A percentile compares a stretch with the other conserved stretches of the same genome.
Evolutionary conservation across 129 eudicot genomes (phyloP).

Genomic region (Sambucus nigra): DNA sequence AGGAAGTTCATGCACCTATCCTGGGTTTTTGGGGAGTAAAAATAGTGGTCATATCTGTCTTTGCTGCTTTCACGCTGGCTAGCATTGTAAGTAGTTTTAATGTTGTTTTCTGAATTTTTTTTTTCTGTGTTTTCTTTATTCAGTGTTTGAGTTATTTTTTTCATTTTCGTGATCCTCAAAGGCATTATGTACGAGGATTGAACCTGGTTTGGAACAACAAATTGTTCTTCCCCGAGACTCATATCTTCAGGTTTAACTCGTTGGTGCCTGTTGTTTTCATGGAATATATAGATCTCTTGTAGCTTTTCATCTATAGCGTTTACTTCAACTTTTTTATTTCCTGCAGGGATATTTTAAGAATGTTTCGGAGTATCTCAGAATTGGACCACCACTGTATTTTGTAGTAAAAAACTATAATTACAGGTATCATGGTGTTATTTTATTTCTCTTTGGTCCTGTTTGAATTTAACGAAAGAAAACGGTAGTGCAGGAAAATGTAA

Average conservation of each 20-base stretch:
- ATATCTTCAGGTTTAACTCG: conserved; percentile 76
- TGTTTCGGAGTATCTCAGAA: conserved; percentile 72
- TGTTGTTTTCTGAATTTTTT: conserved; percentile 1
- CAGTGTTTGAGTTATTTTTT: conserved; percentile 9
- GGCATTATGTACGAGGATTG: conserved; percentile 93
- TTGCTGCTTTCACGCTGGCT: conserved; percentile 77
- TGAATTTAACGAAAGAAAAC: too few relatives aligned
- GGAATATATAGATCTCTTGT: neutral
- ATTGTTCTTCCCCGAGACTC: conserved; percentile 97
- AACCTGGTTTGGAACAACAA: conserved; percentile 97
- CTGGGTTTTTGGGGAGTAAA: conserved; percentile 78
- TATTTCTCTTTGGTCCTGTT: too few relatives aligned
- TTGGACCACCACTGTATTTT: conserved; percentile 93
- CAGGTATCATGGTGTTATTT: conserved; percentile 29
- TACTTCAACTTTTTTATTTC: conserved; percentile 5
- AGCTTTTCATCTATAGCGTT: neutral
- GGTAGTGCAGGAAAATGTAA: too few relatives aligned
- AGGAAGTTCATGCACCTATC: conserved; percentile 96
- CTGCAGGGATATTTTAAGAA: conserved; percentile 84
- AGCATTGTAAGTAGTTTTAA: conserved; percentile 66
- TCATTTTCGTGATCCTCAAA: conserved; percentile 16
- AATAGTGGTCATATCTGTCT: conserved; percentile 51
- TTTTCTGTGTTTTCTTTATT: neutral
- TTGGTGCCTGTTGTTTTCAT: neutral
- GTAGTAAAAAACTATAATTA: conserved; percentile 85